Percentiles rank a stretch among this genome's conserved stretches.
Evolutionary conservation across 805 yeast species (phyloP).

Genomic region (Candida cerambycidarum): DNA sequence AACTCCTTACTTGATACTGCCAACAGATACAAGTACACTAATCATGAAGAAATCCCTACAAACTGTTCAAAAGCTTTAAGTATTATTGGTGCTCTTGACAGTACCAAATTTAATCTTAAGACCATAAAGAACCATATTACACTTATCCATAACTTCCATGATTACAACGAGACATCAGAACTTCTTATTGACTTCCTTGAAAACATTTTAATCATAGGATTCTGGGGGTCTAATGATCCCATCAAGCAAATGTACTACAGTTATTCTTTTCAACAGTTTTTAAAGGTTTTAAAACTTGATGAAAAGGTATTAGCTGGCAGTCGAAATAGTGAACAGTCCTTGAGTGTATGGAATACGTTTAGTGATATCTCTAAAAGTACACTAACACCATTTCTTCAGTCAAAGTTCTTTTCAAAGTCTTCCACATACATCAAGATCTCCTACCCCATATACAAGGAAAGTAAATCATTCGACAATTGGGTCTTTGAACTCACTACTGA

Average conservation of each 20-base stretch:
- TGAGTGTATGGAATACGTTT: slow-evolving; percentile 59
- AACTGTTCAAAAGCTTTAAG: slow-evolving; percentile 72
- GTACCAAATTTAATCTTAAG: slow-evolving; percentile 50
- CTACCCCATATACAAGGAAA: slow-evolving; percentile 65
- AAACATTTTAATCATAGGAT: slow-evolving; percentile 72
- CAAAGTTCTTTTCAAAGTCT: slow-evolving; percentile 57
- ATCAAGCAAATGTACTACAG: slow-evolving; percentile 80
- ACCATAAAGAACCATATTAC: slow-evolving; percentile 45
- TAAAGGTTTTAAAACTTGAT: slow-evolving; percentile 59
- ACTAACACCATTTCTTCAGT: slow-evolving; percentile 68
- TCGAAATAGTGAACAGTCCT: slow-evolving; percentile 17
- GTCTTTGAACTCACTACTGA: slow-evolving; percentile 66
- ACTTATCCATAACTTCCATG: slow-evolving; percentile 61
- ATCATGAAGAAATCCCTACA: slow-evolving; percentile 49
- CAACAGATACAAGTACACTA: slow-evolving; percentile 51
- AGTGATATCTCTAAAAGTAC: slow-evolving; percentile 69
- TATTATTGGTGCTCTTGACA: slow-evolving; percentile 73
- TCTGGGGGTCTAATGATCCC: slow-evolving; percentile 90
- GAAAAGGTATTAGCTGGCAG: not conserved
- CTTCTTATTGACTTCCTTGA: slow-evolving; percentile 69
- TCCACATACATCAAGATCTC: slow-evolving; percentile 44
- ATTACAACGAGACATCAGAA: slow-evolving; percentile 57
- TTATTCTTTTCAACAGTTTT: slow-evolving; percentile 82
- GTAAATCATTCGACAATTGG: slow-evolving; percentile 69
- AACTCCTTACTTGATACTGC: slow-evolving; percentile 57